These are phyloP conservation scores for Thymus quinquecostatus DNA, from an alignment of 257 asterid genomes.

Conservation along the genomic window DNA sequence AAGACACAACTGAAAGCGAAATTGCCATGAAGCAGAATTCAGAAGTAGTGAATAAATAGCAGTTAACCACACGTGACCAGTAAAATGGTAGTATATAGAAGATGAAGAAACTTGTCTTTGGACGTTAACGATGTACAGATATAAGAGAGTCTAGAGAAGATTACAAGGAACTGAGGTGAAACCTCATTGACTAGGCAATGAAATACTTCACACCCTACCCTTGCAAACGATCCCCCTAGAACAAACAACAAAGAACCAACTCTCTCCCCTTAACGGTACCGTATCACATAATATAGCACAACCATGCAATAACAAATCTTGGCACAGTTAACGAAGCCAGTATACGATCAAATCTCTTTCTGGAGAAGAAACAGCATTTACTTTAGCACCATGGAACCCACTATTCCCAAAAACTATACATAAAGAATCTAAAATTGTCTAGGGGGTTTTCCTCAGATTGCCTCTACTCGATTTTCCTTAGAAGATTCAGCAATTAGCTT, in stretches of 20 bases:
- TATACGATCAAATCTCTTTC: slow-evolving; percentile 26
- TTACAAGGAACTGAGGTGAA: slow-evolving; percentile 3
- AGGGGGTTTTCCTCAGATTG: slow-evolving; percentile 13
- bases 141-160: background rate
- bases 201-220: slow-evolving; percentile 22
- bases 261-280: slow-evolving; percentile 9
- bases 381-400: slow-evolving; percentile 31
- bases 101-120: background rate
- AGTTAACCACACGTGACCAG: background rate
- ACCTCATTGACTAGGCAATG: slow-evolving; percentile 2
- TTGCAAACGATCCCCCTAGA: slow-evolving; percentile 24
- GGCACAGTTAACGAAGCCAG: slow-evolving; percentile 14
- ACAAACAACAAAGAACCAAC: slow-evolving; percentile 25
- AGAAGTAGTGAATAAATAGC: too few relatives aligned
- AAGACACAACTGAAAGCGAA: too few relatives aligned
- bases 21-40: too few relatives aligned
- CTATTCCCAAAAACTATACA: slow-evolving; percentile 20
- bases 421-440: slow-evolving; percentile 18
- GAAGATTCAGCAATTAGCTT: slow-evolving; percentile 24
- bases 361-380: slow-evolving; percentile 1
- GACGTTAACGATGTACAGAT: slow-evolving; percentile 30
- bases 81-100: background rate
- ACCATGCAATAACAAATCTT: slow-evolving; percentile 17
- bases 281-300: background rate
- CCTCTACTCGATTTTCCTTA: slow-evolving; percentile 23